Conservation (phyloP, 2,329 filamentous ascomycete genomes). For the Atkinsonella texensis region DNA sequence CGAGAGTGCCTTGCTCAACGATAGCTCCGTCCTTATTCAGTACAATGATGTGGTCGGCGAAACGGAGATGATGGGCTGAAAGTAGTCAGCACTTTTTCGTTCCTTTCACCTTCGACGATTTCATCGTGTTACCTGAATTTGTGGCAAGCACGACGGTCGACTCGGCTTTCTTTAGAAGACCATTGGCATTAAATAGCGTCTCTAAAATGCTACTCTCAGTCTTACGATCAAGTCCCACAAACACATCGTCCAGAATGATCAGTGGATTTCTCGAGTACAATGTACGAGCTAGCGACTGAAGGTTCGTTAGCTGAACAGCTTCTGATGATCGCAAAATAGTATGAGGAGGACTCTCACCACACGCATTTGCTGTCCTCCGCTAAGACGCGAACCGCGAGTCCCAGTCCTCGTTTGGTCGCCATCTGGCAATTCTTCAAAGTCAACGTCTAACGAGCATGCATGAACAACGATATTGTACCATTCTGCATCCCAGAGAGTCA, state of each 20-base stretch:
- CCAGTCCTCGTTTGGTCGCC: constrained; percentile 14
- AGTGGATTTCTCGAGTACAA: constrained; percentile 13
- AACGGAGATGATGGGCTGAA: constrained; percentile 12
- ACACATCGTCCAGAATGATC: constrained; percentile 21
- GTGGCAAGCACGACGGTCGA: constrained; percentile 17
- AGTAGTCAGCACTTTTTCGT: neutral
- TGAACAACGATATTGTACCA: constrained; percentile 13
- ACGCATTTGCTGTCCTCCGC: constrained; percentile 17
- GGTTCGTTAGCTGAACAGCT: neutral
- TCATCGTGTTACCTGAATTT: constrained; percentile 13
- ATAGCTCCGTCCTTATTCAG: constrained; percentile 13
- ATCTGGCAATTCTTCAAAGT: constrained; percentile 11
- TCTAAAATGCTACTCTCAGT: constrained; percentile 26
- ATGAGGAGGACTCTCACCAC: constrained; percentile 9
- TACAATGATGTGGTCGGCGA: constrained; percentile 14
- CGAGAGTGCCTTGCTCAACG: constrained; percentile 11
- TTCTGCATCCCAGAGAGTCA: constrained; percentile 8
- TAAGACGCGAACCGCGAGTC: constrained; percentile 13
- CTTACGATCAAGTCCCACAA: constrained; percentile 23
- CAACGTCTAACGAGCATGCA: constrained; percentile 10
- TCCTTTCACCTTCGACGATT: neutral
- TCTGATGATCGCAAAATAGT: neutral
- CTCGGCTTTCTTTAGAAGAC: constrained; percentile 15
- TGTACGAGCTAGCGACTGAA: constrained; percentile 14
- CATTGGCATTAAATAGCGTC: constrained; percentile 21